Evolutionary conservation across 2,329 filamentous ascomycete species (phyloP).

Genomic region (Aspergillus fructus): DNA sequence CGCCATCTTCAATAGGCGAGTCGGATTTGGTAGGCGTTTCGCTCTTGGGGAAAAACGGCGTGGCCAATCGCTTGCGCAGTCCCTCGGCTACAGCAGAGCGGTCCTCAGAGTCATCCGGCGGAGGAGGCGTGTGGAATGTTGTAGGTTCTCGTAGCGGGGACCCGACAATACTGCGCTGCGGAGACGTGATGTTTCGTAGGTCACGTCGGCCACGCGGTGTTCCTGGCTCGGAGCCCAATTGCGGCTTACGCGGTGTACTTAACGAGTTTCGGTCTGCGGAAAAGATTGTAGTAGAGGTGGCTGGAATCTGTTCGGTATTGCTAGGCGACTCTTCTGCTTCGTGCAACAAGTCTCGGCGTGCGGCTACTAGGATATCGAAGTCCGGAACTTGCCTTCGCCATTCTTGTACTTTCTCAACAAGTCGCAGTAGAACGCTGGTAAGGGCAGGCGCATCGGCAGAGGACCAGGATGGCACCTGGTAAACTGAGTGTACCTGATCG

Average conservation of each 20-base stretch:
- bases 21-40: slow-evolving; percentile 1
- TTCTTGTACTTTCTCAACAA: slow-evolving; percentile 61
- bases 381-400: slow-evolving; percentile 67
- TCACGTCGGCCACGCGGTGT: slow-evolving; percentile 28
- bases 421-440: slow-evolving; percentile 56
- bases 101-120: slow-evolving; percentile 26
- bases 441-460: slow-evolving; percentile 48
- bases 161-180: slow-evolving; percentile 18
- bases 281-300: slow-evolving; percentile 13
- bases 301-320: slow-evolving; percentile 23
- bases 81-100: slow-evolving; percentile 29
- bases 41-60: slow-evolving; percentile 27
- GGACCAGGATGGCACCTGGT: slow-evolving; percentile 49
- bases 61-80: slow-evolving; percentile 36
- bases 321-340: slow-evolving; percentile 27
- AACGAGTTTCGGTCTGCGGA: slow-evolving; percentile 17
- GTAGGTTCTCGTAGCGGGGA: slow-evolving; percentile 26
- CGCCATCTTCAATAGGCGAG: background rate
- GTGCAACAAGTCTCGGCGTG: slow-evolving; percentile 50
- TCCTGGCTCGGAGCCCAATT: slow-evolving; percentile 14
- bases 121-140: slow-evolving; percentile 18
- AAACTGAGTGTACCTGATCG: slow-evolving; percentile 28
- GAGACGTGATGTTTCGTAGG: slow-evolving; percentile 14
- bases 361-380: slow-evolving; percentile 69
- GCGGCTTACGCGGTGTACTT: slow-evolving; percentile 1